These are phyloP conservation scores for Saturnispora zaruensis DNA, from an alignment of 805 yeast species.

Conservation along the genomic window DNA sequence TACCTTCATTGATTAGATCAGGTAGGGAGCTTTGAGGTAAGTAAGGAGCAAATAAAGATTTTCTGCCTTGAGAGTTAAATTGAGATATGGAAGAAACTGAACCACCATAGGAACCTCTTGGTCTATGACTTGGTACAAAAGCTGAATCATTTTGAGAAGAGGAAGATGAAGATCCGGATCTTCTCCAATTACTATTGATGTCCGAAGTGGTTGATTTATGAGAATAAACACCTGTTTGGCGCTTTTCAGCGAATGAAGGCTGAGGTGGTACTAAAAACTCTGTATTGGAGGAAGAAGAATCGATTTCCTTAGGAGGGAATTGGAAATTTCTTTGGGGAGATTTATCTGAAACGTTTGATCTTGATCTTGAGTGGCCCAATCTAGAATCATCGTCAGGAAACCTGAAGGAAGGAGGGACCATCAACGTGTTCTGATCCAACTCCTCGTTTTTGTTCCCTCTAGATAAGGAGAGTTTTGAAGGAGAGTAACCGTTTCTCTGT, in stretches of 20 bases:
- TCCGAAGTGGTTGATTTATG: constrained; percentile 34
- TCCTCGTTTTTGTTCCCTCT: constrained; percentile 9
- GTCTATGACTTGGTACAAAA: constrained; percentile 66
- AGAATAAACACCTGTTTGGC: constrained; percentile 24
- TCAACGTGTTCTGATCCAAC: background rate
- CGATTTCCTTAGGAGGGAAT: constrained; percentile 52
- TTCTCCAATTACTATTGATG: constrained; percentile 63
- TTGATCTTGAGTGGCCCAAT: constrained; percentile 21
- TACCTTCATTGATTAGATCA: constrained; percentile 79
- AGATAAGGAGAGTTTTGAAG: constrained; percentile 23
- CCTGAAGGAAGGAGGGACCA: constrained; percentile 36
- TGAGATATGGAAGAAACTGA: constrained; percentile 46
- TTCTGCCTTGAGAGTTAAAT: constrained; percentile 38
- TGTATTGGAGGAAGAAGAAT: constrained; percentile 3
- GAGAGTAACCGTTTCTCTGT: constrained; percentile 42
- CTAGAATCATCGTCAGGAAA: constrained; percentile 38
- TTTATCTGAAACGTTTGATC: constrained; percentile 21
- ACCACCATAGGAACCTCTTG: constrained; percentile 62
- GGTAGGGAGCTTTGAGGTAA: constrained; percentile 91
- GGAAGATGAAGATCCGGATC: constrained; percentile 29
- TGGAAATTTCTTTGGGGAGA: constrained; percentile 49
- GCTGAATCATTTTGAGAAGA: constrained; percentile 15
- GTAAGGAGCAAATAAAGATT: constrained; percentile 91
- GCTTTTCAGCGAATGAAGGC: constrained; percentile 41
- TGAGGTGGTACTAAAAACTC: constrained; percentile 41